Base-by-base conservation (phyloP, 202 grass and related monocot species). In the Schoenoplectus tabernaemontani region DNA sequence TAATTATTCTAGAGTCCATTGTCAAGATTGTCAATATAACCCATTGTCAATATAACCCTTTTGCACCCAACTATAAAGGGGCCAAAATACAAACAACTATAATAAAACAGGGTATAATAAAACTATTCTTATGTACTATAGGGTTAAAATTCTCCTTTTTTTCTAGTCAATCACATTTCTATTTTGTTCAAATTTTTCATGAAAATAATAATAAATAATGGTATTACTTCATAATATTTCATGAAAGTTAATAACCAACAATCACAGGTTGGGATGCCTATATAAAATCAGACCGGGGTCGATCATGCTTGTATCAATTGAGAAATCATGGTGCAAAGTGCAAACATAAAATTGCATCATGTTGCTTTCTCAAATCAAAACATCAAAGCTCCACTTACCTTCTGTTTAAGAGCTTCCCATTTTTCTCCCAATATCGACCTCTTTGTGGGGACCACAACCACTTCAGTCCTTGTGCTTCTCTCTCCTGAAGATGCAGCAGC, bases 371-470 rank as follows among this genome's bases (percentile, higher is more conserved):
- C 11, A 9, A 71, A 46, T 47, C 41, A 68, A 71, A 71, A 70
- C 20, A 70, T 26, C 46, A 74, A 51, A n/a, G n/a, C n/a, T n/a
- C 2, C 70, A 36, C 15, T 44, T 93, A 97, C 94, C 94, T 97
- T 93, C 64, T 90, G 87, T 83, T 92, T 97, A 8, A 97, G 62
- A 67, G 87, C 66, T 84, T 97, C 91, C 94, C 94, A 97, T 84
- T 92, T 97, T 80, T 93, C 86, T 84, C 91, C 89, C 81, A 97
- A 82, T 34, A 87, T 44, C 10, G 94, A 92, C 78, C 82, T 93
- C 77, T 97, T 97, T 60, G 87, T 88, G 71, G 89, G 86, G 57
- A 88, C 68, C 82, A 97, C 61, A 87, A 92, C 87, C 74, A 97
- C 64, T 74, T 97, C 94, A 71, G 89, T 93, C 82, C 91, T 91